Evolutionary conservation across 352 stramenopile genomes (phyloP).

Genomic region (Pythium aristosporum): DNA sequence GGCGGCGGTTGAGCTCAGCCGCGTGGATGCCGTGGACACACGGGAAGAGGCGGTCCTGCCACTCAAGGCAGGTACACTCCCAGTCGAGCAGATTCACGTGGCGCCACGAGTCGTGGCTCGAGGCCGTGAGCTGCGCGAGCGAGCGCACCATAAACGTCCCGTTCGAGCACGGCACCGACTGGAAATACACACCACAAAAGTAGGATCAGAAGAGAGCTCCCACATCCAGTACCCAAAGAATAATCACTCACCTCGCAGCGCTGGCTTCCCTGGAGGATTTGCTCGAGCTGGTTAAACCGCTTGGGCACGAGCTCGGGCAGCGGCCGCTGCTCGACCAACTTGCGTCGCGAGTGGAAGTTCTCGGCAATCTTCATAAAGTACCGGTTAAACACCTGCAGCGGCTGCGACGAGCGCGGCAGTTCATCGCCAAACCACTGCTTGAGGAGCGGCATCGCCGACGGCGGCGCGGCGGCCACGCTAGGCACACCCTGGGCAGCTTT

Average conservation of each 20-base stretch:
- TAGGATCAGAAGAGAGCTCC: background rate
- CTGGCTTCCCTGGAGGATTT: constrained; percentile 71
- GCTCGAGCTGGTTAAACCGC: constrained; percentile 61
- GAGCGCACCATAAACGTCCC: constrained; percentile 80
- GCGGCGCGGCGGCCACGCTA: background rate
- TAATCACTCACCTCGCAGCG: constrained; percentile 63
- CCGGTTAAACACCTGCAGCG: constrained; percentile 58
- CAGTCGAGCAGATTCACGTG: constrained; percentile 74
- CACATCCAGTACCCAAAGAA: background rate
- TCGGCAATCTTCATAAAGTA: constrained; percentile 77
- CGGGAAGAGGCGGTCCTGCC: constrained; percentile 76
- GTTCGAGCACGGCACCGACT: constrained; percentile 81
- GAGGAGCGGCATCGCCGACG: constrained; percentile 21
- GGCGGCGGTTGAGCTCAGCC: constrained; percentile 63
- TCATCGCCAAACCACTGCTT: constrained; percentile 66
- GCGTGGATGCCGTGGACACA: constrained; percentile 78
- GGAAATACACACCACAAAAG: background rate
- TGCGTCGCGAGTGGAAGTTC: constrained; percentile 65
- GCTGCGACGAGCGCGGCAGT: constrained; percentile 57
- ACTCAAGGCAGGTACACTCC: constrained; percentile 81
- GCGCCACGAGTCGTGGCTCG: constrained; percentile 70
- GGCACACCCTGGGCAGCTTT: background rate
- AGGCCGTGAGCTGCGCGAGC: constrained; percentile 46
- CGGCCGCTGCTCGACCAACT: constrained; percentile 51
- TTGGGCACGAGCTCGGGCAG: constrained; percentile 60